Conservation (phyloP, 2,329 filamentous ascomycete species). For the Dothideomycetes sp. region DNA sequence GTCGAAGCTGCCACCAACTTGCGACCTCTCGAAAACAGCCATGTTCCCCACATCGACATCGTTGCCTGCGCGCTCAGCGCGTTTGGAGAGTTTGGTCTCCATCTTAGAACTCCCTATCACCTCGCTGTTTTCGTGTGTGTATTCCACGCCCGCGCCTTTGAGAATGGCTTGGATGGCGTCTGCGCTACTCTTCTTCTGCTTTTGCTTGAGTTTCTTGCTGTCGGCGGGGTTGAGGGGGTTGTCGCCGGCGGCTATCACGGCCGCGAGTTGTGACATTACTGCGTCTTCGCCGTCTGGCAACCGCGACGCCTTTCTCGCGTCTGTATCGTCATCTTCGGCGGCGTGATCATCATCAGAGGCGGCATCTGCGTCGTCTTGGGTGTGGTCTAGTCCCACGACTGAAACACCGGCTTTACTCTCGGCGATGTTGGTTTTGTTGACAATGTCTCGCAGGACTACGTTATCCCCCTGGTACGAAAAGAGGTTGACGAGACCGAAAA, state of each 20-base stretch:
- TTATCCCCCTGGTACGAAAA: slow-evolving; percentile 72
- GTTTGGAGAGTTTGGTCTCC: slow-evolving; percentile 72
- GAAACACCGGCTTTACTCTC: slow-evolving; percentile 79
- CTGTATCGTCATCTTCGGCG: no score
- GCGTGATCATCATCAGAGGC: slow-evolving; percentile 20
- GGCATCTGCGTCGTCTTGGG: slow-evolving; percentile 35
- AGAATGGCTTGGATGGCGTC: slow-evolving; percentile 75
- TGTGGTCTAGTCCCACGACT: slow-evolving; percentile 63
- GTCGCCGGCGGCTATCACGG: slow-evolving; percentile 37
- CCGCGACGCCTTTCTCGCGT: no score
- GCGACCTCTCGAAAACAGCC: slow-evolving; percentile 41
- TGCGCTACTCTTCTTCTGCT: slow-evolving; percentile 24
- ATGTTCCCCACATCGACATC: slow-evolving; percentile 40
- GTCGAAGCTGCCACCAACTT: slow-evolving; percentile 1
- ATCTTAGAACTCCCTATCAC: slow-evolving; percentile 86
- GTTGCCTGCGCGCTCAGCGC: slow-evolving; percentile 53
- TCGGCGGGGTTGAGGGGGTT: no score
- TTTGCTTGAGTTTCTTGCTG: slow-evolving; percentile 19
- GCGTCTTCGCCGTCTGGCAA: slow-evolving; percentile 49
- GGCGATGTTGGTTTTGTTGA: slow-evolving; percentile 96
- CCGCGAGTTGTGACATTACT: slow-evolving; percentile 63
- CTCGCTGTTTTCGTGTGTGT: slow-evolving; percentile 93
- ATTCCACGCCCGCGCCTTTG: slow-evolving; percentile 76
- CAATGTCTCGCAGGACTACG: slow-evolving; percentile 80
- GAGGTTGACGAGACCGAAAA: slow-evolving; percentile 82